Evolutionary conservation across 2,329 filamentous ascomycete genomes (phyloP), one percentile per base, ranked within the genome.

Genomic region (Exophiala sp.): DNA sequence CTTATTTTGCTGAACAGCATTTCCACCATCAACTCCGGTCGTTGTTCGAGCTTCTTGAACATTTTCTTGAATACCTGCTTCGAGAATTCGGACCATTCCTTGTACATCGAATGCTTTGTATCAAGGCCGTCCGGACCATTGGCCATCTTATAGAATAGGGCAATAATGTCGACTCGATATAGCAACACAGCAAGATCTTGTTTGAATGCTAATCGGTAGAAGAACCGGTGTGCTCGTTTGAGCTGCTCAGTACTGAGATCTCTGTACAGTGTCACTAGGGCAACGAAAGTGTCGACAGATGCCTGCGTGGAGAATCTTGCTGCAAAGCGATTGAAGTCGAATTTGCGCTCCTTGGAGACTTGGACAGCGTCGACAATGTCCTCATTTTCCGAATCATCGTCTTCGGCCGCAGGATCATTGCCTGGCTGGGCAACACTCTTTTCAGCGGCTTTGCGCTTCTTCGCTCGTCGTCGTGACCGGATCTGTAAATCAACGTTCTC

Each of bases 401-500:
- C 78, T 11, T 83, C 83, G 1, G 75, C 75, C 11, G 78, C 78
- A 5, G 78, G 75, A 10, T 75, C 75, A 8, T 69, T 72, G 0
- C 67, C 71, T 2, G 65, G 63, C n/a, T 68, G 63, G 21, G 61
- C 68, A 7, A 54, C 64, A 14, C 70, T 68, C 62, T 69, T 73
- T 62, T 74, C 79, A 18, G 76, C 79, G 16, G 80, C 82, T 70
- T 86, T 86, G 70, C 87, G 88, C 73, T 89, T 94, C 64, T 80
- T 84, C 40, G 85, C 83, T 45, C 87, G 80, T 60, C 87, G 83
- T 57, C 88, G 85, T 1, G 91, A 95, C 47, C 91, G 88, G 20
- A 99, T 85, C 69, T 97, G 91, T 78, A 99, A 83, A 65, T 97
- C 91, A 5, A 87, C 83, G 64, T 99, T 97, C 66, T 95, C 89